Conservation (phyloP, 2,329 filamentous ascomycete genomes). For the Calonectria pseudoturangicola region DNA sequence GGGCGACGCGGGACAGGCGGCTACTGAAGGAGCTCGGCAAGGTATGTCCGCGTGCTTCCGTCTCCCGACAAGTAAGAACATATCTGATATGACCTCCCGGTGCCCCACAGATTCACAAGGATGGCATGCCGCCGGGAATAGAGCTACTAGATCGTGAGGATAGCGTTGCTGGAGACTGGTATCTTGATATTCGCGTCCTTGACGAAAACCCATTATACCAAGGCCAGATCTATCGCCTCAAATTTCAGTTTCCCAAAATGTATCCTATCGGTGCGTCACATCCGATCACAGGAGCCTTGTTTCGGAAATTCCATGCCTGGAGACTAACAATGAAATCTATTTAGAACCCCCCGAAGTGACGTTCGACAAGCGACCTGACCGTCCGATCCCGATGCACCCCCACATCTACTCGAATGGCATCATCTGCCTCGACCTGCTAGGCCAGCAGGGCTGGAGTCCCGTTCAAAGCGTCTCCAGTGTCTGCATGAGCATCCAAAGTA, state of each 20-base stretch:
- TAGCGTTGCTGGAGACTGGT: slow-evolving; percentile 85
- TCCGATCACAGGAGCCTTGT: neutral
- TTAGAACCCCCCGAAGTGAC: slow-evolving; percentile 95
- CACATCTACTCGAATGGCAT: slow-evolving; percentile 99
- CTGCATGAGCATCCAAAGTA: slow-evolving; percentile 98
- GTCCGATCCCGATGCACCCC: slow-evolving; percentile 92
- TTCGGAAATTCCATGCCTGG: neutral
- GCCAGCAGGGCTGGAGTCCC: slow-evolving; percentile 92
- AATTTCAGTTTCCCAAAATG: slow-evolving; percentile 87
- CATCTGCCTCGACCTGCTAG: slow-evolving; percentile 96
- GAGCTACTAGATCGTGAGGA: slow-evolving; percentile 86
- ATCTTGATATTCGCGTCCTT: slow-evolving; percentile 92
- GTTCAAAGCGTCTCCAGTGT: slow-evolving; percentile 98
- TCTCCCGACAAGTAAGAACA: neutral
- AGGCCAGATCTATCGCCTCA: slow-evolving; percentile 86
- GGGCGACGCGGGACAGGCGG: slow-evolving; percentile 72
- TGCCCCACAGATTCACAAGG: slow-evolving; percentile 69
- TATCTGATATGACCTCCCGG: slow-evolving; percentile 46
- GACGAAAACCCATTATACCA: slow-evolving; percentile 93
- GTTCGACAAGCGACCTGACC: slow-evolving; percentile 80
- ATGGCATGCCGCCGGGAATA: slow-evolving; percentile 80
- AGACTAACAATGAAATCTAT: slow-evolving; percentile 36
- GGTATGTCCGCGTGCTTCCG: slow-evolving; percentile 59
- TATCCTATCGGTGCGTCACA: slow-evolving; percentile 90
- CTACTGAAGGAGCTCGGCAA: slow-evolving; percentile 76